A percentile compares a stretch with the other conserved stretches of the same genome.
These are phyloP conservation scores for Sphaerobolus stellatus DNA, from an alignment of 1,284 basidiomycete species.

Conservation along the genomic window DNA sequence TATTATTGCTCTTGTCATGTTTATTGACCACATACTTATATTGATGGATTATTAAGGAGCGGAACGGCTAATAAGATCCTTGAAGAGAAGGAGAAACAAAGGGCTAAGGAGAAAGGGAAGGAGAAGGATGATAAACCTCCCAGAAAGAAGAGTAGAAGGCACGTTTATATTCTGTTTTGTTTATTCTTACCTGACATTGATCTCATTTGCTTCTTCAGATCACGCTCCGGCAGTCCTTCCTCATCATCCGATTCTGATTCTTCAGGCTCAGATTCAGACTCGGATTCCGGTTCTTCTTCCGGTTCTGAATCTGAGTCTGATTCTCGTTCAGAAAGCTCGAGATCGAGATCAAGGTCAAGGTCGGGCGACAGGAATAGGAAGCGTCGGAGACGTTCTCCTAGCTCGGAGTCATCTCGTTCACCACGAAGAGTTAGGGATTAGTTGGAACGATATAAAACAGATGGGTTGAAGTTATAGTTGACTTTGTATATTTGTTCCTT, in stretches of 20 bases:
- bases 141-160: slow-evolving; percentile 58
- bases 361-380: slow-evolving; percentile 42
- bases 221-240: slow-evolving; percentile 34
- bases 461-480: too few species aligned
- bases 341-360: slow-evolving; percentile 45
- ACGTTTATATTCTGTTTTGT: slow-evolving; percentile 17
- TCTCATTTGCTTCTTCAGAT: slow-evolving; percentile 21
- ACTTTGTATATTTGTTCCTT: too few species aligned
- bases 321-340: slow-evolving; percentile 14
- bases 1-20: slow-evolving; percentile 25
- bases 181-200: slow-evolving; percentile 10
- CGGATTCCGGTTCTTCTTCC: slow-evolving; percentile 31
- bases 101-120: slow-evolving; percentile 43
- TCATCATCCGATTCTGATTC: slow-evolving; percentile 15
- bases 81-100: slow-evolving; percentile 69
- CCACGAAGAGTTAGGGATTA: too few species aligned
- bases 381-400: too few species aligned
- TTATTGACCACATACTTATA: not conserved
- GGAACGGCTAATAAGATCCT: slow-evolving; percentile 74
- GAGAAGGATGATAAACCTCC: slow-evolving; percentile 28
- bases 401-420: too few species aligned
- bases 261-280: slow-evolving; percentile 42
- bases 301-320: slow-evolving; percentile 5
- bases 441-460: too few species aligned
- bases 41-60: slow-evolving; percentile 38